phyloP scores from a whole-genome alignment of 371 early-diverging fungal species.

The Rhizomucor miehei region DNA sequence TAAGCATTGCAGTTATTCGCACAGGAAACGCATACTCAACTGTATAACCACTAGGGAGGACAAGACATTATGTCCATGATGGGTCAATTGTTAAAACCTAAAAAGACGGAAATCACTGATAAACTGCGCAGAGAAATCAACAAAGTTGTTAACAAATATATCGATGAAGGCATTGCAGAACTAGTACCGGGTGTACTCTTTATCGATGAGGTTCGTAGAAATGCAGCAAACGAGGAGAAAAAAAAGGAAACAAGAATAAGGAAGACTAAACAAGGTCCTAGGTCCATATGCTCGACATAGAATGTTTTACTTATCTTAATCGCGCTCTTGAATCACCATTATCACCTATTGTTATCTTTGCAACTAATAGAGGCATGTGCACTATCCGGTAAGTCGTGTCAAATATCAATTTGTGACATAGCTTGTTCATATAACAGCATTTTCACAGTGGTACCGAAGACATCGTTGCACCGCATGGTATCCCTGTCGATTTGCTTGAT shows the following conservation, averaged over 20 bases:
- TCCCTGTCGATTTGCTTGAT: constrained; percentile 96
- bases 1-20: constrained; percentile 7
- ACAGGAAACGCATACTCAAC: not conserved
- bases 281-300: constrained; percentile 98
- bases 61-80: constrained; percentile 98
- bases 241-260: not conserved
- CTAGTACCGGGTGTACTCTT: constrained; percentile 97
- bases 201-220: constrained; percentile 86
- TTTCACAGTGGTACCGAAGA: constrained; percentile 95
- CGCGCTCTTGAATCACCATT: constrained; percentile 92
- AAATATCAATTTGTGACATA: not conserved
- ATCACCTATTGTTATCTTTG: constrained; percentile 97
- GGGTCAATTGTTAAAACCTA: constrained; percentile 95
- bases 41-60: constrained; percentile 59
- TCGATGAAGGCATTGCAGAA: constrained; percentile 98
- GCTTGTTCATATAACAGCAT: too few relatives aligned
- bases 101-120: constrained; percentile 97
- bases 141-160: constrained; percentile 98
- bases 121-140: constrained; percentile 98
- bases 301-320: constrained; percentile 98
- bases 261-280: constrained; percentile 1
- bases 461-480: constrained; percentile 89
- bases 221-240: constrained; percentile 9
- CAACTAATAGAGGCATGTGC: constrained; percentile 97
- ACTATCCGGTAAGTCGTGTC: constrained; percentile 68